phyloP scores from a whole-genome alignment of 441 rosid genomes.

The Arabidopsis hybrid region DNA sequence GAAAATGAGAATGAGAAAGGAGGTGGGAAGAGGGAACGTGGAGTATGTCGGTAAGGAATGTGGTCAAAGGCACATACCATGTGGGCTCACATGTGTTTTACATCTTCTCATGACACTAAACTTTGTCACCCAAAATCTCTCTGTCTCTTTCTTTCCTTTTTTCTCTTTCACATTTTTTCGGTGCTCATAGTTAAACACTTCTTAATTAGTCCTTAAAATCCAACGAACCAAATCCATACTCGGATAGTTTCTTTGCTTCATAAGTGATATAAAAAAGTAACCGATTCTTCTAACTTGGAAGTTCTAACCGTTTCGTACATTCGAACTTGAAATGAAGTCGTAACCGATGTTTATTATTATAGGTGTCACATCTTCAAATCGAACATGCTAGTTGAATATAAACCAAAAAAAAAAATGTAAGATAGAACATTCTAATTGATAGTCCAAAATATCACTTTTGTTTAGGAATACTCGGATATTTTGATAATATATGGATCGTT shows the following conservation, averaged over 20 bases:
- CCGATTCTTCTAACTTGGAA: neutral
- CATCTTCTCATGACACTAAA: slow-evolving; percentile 34
- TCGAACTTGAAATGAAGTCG: neutral
- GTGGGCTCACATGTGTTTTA: slow-evolving; percentile 48
- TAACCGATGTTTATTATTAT: neutral
- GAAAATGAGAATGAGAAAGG: neutral
- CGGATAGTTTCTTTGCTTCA: neutral
- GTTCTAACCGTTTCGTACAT: neutral
- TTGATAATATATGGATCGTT: neutral
- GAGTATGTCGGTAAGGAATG: slow-evolving; percentile 43
- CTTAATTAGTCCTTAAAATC: neutral
- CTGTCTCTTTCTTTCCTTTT: neutral
- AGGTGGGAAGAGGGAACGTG: slow-evolving; percentile 43
- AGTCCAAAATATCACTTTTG: slow-evolving; percentile 1
- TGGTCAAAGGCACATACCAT: slow-evolving; percentile 48
- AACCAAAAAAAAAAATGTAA: neutral
- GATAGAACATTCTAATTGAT: neutral
- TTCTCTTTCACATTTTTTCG: slow-evolving; percentile 38
- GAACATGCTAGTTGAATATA: neutral
- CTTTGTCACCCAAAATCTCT: slow-evolving; percentile 25
- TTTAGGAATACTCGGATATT: slow-evolving; percentile 6
- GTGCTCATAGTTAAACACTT: slow-evolving; percentile 11
- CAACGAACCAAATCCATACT: neutral
- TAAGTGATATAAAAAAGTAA: too few species aligned
- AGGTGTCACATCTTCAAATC: neutral